Percentiles rank a stretch among this genome's conserved stretches.
Evolutionary conservation across 2,329 filamentous ascomycete genomes (phyloP).

Genomic region (Cladophialophora psammophila): DNA sequence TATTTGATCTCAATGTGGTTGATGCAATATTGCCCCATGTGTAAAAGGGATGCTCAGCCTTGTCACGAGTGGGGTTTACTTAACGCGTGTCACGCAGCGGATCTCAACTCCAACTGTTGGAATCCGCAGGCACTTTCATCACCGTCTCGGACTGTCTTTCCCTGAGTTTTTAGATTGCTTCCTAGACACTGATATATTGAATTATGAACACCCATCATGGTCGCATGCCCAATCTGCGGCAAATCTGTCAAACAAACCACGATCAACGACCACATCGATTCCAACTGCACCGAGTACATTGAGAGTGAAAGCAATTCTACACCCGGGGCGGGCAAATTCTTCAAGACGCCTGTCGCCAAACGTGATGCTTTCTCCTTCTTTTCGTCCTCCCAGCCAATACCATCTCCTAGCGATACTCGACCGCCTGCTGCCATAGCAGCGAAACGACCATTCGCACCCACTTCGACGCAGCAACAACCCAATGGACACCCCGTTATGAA

Average conservation of each 20-base stretch:
- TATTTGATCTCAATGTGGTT: background rate
- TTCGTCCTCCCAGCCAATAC: conserved; percentile 27
- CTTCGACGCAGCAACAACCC: conserved; percentile 13
- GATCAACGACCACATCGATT: conserved; percentile 93
- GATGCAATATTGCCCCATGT: too few relatives aligned
- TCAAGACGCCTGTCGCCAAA: conserved; percentile 59
- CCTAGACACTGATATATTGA: background rate
- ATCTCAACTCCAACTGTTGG: background rate
- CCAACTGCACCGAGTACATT: conserved; percentile 74
- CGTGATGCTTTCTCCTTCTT: conserved; percentile 40
- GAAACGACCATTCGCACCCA: conserved; percentile 24
- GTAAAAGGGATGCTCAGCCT: conserved; percentile 12
- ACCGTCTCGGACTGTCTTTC: background rate
- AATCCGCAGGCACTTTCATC: background rate
- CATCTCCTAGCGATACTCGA: conserved; percentile 16
- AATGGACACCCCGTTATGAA: background rate
- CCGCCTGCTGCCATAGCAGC: background rate
- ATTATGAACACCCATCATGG: conserved; percentile 48
- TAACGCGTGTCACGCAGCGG: background rate
- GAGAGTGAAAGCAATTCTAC: conserved; percentile 47
- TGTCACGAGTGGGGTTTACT: background rate
- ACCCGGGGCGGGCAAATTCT: conserved; percentile 59
- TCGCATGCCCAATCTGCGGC: conserved; percentile 83
- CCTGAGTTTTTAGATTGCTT: background rate
- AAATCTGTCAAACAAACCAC: conserved; percentile 73